phyloP scores from a whole-genome alignment of 257 asterid species.

The Penstemon davidsonii region DNA sequence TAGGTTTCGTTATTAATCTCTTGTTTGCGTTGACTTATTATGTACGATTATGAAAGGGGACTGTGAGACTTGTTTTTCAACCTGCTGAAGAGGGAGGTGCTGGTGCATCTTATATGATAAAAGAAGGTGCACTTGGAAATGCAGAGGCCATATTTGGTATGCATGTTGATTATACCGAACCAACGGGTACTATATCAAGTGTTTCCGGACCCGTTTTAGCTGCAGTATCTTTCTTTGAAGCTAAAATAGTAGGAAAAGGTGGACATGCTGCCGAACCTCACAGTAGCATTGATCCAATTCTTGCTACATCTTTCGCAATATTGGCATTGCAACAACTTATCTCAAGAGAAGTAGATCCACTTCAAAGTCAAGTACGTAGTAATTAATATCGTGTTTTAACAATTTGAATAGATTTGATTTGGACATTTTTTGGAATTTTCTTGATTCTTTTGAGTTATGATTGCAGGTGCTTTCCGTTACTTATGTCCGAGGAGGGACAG shows the following conservation, averaged over 20 bases:
- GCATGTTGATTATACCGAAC: slow-evolving; percentile 53
- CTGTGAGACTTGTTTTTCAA: slow-evolving; percentile 81
- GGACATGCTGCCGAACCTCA: slow-evolving; percentile 86
- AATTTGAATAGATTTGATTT: not conserved
- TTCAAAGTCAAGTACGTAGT: slow-evolving; percentile 61
- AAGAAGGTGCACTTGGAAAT: slow-evolving; percentile 78
- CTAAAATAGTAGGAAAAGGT: slow-evolving; percentile 70
- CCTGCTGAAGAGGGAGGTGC: slow-evolving; percentile 99
- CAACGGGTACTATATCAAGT: slow-evolving; percentile 66
- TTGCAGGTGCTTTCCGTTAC: slow-evolving; percentile 82
- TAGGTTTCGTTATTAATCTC: not conserved
- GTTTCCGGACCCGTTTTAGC: slow-evolving; percentile 64
- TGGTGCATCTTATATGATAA: slow-evolving; percentile 75
- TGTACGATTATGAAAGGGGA: slow-evolving; percentile 44
- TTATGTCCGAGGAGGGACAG: slow-evolving; percentile 67
- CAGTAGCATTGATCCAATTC: slow-evolving; percentile 54
- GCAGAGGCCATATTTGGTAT: slow-evolving; percentile 79
- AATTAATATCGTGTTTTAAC: not conserved
- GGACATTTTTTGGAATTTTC: not conserved
- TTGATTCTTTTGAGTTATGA: slow-evolving; percentile 5
- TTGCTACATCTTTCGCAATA: slow-evolving; percentile 65
- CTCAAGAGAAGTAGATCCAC: slow-evolving; percentile 79
- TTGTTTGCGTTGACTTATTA: slow-evolving; percentile 12
- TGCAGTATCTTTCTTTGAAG: slow-evolving; percentile 62
- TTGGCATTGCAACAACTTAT: slow-evolving; percentile 77